Base-by-base conservation (phyloP, 495 filamentous ascomycete species). In the Aspergillus steynii region DNA sequence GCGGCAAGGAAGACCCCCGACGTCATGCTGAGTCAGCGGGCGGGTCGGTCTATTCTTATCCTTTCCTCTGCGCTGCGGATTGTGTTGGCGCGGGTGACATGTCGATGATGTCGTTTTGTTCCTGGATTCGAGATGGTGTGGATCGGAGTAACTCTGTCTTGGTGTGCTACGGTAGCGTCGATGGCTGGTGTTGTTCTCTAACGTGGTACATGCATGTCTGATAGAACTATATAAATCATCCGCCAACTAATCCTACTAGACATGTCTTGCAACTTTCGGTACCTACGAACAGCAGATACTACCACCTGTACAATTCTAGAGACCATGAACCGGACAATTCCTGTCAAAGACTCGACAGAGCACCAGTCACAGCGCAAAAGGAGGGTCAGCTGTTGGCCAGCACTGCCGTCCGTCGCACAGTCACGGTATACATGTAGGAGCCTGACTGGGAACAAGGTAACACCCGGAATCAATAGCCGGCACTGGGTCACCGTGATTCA, bases 21-120 rank as follows among this genome's bases (percentile, higher is more conserved):
- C 61, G 64, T 66, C 64, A 66, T 66, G 58, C 53, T 63, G 57
- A 63, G 42, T 66, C 64, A 66, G 64, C 64, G 52, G 58, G 42
- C 9, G 52, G 51, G 51, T 53, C 34, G 25, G 29, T 5, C 20
- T 20, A 20, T 20, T 20, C 20, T 20, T 20, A 20, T 20, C 20
- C 20, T 20, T 20, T 20, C 20, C 20, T 20, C 20, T 20, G 20
- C 20, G 20, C 20, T 20, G 20, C 20, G 20, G 20, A 20, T 20
- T 20, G 20, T 20, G 20, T 20, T 20, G 20, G 20, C 20, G 20
- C 20, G 20, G 20, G 8, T 25, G 14, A 32, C 4, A 15, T 34
- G 27, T 5, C 34, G 51, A 32, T 53, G 51, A 53, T 53, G n/a
- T 32, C 29, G 27, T 52, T 4, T 2, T 10, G 31, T 53, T 29